These are phyloP conservation scores for Backusella circina DNA, from an alignment of 192 early-diverging fungal genomes.

Conservation along the genomic window DNA sequence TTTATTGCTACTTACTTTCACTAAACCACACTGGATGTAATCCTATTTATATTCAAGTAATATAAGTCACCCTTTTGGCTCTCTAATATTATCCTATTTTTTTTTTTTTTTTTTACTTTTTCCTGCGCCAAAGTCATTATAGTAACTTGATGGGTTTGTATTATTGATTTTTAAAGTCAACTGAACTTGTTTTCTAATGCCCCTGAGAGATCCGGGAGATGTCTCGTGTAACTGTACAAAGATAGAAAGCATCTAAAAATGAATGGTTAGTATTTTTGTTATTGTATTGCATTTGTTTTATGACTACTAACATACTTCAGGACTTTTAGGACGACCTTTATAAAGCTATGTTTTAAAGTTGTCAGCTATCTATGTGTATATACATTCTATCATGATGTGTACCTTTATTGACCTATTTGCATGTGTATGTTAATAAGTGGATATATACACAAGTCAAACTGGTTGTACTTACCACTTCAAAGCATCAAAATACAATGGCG, in stretches of 20 bases:
- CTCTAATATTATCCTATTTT: background rate
- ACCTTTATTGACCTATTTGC: slow-evolving; percentile 1
- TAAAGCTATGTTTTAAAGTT: background rate
- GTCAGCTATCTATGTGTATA: background rate
- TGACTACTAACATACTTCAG: background rate
- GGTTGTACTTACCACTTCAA: background rate
- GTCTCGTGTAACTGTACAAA: slow-evolving; percentile 7
- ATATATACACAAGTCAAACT: background rate
- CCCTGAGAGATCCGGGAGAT: slow-evolving; percentile 9
- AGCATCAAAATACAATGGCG: slow-evolving; percentile 1
- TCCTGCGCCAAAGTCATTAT: slow-evolving; percentile 10
- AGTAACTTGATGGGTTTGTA: slow-evolving; percentile 7
- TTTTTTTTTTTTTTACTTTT: background rate
- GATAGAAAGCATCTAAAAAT: slow-evolving; percentile 6
- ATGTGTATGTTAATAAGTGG: background rate
- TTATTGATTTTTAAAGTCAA: slow-evolving; percentile 7
- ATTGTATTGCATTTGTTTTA: background rate
- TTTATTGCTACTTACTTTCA: slow-evolving; percentile 9
- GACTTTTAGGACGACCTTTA: background rate
- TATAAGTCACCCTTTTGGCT: background rate
- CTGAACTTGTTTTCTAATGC: slow-evolving; percentile 6
- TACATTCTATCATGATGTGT: background rate
- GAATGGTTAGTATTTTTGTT: background rate
- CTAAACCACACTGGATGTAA: slow-evolving; percentile 18
- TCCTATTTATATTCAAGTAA: background rate